These are phyloP conservation scores for Phoenix roebelenii DNA, from an alignment of 176 grass and related monocot species.

Conservation along the genomic window DNA sequence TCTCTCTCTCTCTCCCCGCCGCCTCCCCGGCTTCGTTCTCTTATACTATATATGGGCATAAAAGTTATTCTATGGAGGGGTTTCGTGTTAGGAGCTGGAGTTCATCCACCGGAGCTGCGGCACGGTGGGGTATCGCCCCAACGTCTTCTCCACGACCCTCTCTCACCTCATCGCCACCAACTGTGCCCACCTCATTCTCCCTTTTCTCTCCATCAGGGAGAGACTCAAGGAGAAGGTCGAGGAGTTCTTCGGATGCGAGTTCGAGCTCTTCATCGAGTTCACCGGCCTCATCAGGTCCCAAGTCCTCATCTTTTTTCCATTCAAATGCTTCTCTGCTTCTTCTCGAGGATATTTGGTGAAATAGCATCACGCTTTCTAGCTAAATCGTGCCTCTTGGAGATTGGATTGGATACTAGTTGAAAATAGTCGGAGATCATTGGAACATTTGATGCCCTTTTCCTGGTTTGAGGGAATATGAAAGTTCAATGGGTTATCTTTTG, in stretches of 20 bases:
- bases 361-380: too few species aligned
- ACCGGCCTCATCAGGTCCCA: conserved; percentile 72
- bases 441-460: too few species aligned
- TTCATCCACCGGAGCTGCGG: conserved; percentile 78
- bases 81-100: conserved; percentile 45
- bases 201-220: conserved; percentile 64
- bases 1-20: background rate
- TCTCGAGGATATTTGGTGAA: too few species aligned
- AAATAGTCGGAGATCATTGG: too few species aligned
- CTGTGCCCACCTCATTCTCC: conserved; percentile 67
- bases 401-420: too few species aligned
- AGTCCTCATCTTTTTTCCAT: background rate
- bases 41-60: background rate
- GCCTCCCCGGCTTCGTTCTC: background rate
- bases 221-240: conserved; percentile 64
- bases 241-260: conserved; percentile 60
- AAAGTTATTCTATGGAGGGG: too few species aligned
- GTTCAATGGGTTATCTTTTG: too few species aligned
- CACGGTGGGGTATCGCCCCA: conserved; percentile 57
- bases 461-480: too few species aligned
- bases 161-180: conserved; percentile 60
- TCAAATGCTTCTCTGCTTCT: too few species aligned
- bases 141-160: conserved; percentile 70
- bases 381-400: too few species aligned
- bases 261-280: conserved; percentile 89